phyloP scores from a whole-genome alignment of 2,329 filamentous ascomycete genomes.

The Kalmusia sp. region DNA sequence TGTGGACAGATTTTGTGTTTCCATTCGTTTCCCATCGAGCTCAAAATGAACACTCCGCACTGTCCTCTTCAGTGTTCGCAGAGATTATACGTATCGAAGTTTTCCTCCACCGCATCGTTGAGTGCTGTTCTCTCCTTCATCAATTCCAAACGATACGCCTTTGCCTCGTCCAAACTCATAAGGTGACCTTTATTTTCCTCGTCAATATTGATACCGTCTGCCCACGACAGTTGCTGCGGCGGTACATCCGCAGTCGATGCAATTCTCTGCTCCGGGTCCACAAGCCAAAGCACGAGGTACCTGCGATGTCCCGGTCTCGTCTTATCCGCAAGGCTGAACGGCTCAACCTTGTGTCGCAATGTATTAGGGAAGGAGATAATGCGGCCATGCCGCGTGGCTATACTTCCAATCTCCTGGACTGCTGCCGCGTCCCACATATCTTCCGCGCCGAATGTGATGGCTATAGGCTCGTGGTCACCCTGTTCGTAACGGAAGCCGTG shows the following conservation, averaged over 20 bases:
- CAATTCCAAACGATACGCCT: not conserved
- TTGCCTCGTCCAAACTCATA: not conserved
- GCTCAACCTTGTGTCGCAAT: constrained; percentile 32
- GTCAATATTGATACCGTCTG: not conserved
- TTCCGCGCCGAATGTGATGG: constrained; percentile 21
- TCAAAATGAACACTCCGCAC: too few relatives aligned
- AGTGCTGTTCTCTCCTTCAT: not conserved
- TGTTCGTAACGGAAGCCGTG: constrained; percentile 11
- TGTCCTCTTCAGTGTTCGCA: not conserved
- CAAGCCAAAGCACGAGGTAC: constrained; percentile 65
- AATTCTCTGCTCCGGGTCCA: constrained; percentile 49
- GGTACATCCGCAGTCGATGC: not conserved
- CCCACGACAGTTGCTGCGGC: not conserved
- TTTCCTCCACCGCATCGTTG: not conserved
- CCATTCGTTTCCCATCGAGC: too few relatives aligned
- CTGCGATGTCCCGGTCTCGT: constrained; percentile 62
- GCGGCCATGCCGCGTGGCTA: constrained; percentile 57
- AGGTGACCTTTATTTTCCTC: not conserved
- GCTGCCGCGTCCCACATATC: constrained; percentile 15
- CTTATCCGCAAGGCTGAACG: constrained; percentile 59
- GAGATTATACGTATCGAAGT: not conserved
- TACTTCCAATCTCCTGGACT: constrained; percentile 56
- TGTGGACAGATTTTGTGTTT: too few relatives aligned
- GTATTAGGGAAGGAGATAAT: constrained; percentile 64
- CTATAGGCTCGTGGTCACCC: constrained; percentile 5